phyloP scores from a whole-genome alignment of 2,329 filamentous ascomycete genomes.

The Cercospora canescens region DNA sequence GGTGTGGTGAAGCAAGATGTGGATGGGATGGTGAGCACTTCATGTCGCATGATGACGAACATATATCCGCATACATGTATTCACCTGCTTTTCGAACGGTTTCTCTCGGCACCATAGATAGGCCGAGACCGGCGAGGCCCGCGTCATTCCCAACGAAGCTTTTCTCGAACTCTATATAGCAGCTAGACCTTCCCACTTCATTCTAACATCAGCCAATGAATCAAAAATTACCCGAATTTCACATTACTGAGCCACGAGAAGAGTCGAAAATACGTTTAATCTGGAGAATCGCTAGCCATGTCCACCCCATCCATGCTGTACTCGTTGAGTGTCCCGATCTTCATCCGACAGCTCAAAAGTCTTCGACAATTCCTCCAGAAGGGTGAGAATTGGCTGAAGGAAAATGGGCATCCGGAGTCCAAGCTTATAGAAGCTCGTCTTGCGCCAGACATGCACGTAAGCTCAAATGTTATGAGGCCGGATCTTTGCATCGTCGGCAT shows the following conservation, averaged over 20 bases:
- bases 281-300: background rate
- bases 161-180: background rate
- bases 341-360: conserved; percentile 46
- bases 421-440: conserved; percentile 45
- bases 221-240: background rate
- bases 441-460: conserved; percentile 49
- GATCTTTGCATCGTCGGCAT: background rate
- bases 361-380: conserved; percentile 47
- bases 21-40: background rate
- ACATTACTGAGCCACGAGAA: background rate
- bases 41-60: background rate
- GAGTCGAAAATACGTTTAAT: background rate
- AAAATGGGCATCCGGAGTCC: conserved; percentile 38
- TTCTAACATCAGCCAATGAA: background rate
- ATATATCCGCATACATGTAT: background rate
- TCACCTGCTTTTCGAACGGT: background rate
- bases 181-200: background rate
- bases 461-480: background rate
- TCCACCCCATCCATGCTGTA: conserved; percentile 12
- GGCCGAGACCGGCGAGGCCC: background rate
- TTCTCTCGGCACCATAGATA: background rate
- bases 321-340: conserved; percentile 38
- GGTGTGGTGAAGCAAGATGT: background rate
- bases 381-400: conserved; percentile 43
- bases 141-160: background rate